A percentile compares a stretch with the other conserved stretches of the same genome.
These are phyloP conservation scores for Lentithecium fluviatile DNA, from an alignment of 495 filamentous ascomycete genomes.

Conservation along the genomic window DNA sequence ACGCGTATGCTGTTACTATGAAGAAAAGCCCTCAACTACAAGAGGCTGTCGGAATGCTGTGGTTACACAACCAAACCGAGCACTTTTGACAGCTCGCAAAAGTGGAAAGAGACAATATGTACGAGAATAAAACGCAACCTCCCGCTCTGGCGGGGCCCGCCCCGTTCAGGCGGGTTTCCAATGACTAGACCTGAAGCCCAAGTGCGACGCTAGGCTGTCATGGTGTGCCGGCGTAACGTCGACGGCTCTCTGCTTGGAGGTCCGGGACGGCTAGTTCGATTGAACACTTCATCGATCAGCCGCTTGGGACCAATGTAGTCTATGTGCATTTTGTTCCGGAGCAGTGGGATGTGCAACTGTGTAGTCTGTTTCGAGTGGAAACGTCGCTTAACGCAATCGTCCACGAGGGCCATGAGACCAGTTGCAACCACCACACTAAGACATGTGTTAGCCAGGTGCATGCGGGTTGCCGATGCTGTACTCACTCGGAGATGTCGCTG, in stretches of 20 bases:
- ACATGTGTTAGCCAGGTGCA: slow-evolving; percentile 30
- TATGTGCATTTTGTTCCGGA: slow-evolving; percentile 57
- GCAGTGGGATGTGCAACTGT: slow-evolving; percentile 56
- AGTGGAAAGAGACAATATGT: slow-evolving; percentile 19
- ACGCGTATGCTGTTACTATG: slow-evolving; percentile 18
- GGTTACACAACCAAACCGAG: slow-evolving; percentile 2
- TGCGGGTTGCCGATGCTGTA: slow-evolving; percentile 37
- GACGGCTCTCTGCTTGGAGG: slow-evolving; percentile 22
- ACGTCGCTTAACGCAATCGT: slow-evolving; percentile 83
- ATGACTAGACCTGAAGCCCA: slow-evolving; percentile 6
- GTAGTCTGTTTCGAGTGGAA: slow-evolving; percentile 67
- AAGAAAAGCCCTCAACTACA: slow-evolving; percentile 3
- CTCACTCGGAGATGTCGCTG: slow-evolving; percentile 92
- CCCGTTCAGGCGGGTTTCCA: slow-evolving; percentile 3
- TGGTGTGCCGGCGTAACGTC: slow-evolving; percentile 10
- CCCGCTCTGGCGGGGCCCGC: slow-evolving; percentile 3
- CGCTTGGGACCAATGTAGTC: slow-evolving; percentile 69
- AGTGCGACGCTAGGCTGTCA: slow-evolving; percentile 1
- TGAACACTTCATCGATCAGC: slow-evolving; percentile 77
- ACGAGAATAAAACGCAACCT: slow-evolving; percentile 25
- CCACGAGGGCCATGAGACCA: slow-evolving; percentile 83
- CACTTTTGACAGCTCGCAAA: slow-evolving; percentile 20
- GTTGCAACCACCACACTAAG: slow-evolving; percentile 82
- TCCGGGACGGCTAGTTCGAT: slow-evolving; percentile 45
- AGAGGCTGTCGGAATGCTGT: slow-evolving; percentile 5